Percentiles rank a stretch among this genome's conserved stretches.
Conservation (phyloP, 345 rosid genomes). For the Eutrema heterophyllum region DNA sequence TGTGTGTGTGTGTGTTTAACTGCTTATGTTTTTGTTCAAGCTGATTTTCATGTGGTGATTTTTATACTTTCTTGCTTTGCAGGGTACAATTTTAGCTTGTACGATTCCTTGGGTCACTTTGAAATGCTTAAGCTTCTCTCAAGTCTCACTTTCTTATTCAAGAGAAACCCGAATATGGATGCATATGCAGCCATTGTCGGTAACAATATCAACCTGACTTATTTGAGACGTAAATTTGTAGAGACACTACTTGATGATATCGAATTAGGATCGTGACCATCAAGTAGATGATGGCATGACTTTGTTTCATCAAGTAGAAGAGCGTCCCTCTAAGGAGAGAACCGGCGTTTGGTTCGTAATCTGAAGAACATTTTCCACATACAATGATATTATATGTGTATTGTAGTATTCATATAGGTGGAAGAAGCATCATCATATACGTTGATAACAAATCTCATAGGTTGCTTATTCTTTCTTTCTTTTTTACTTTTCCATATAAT, state of each 20-base stretch:
- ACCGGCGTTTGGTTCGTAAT: no score
- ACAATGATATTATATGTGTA: neutral
- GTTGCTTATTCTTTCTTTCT: no score
- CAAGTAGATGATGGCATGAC: no score
- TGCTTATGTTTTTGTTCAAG: no score
- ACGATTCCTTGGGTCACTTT: no score
- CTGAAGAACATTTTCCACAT: neutral
- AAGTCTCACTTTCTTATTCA: slow-evolving; percentile 62
- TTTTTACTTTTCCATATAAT: neutral
- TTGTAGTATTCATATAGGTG: neutral
- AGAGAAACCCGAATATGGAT: slow-evolving; percentile 41
- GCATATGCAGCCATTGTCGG: slow-evolving; percentile 82
- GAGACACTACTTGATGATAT: slow-evolving; percentile 65
- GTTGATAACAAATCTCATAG: neutral
- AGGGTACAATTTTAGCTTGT: no score
- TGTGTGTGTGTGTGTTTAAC: no score
- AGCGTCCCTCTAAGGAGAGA: no score
- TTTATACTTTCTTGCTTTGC: no score
- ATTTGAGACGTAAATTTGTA: slow-evolving; percentile 58
- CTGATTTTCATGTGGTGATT: no score
- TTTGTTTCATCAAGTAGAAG: no score
- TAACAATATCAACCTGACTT: slow-evolving; percentile 73
- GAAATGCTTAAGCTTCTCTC: slow-evolving; percentile 93
- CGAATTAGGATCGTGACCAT: neutral
- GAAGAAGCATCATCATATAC: neutral